Evolutionary conservation across 441 rosid species (phyloP).

Genomic region (Corymbia calophylla): DNA sequence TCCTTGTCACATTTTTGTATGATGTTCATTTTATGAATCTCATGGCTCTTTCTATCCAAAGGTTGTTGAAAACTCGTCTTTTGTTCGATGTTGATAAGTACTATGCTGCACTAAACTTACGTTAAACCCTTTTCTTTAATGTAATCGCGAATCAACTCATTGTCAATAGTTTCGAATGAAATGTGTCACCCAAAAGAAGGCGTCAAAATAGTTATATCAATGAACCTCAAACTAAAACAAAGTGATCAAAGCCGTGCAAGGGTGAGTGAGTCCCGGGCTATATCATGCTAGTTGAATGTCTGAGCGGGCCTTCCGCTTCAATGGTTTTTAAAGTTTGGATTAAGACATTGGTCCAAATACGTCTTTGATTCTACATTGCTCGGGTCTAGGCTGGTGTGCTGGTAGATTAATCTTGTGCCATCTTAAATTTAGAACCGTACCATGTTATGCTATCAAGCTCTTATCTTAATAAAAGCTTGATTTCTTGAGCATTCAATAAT

Average conservation of each 20-base stretch:
- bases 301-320: not conserved
- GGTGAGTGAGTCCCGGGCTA: not conserved
- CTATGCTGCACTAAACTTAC: not conserved
- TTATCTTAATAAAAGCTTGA: not conserved
- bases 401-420: not conserved
- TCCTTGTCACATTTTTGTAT: not conserved
- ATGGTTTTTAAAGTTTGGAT: not conserved
- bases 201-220: not conserved
- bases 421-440: not conserved
- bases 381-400: not conserved
- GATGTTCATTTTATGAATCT: not conserved
- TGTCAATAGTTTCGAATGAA: not conserved
- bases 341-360: not conserved
- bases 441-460: no score
- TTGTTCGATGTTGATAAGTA: not conserved
- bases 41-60: not conserved
- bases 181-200: not conserved
- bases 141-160: not conserved
- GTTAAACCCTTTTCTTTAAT: not conserved
- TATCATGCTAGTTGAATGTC: accelerated
- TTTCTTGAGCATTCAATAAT: not conserved
- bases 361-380: not conserved
- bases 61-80: not conserved
- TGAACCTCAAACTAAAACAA: accelerated
- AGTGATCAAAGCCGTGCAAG: not conserved